A percentile compares a stretch with the other conserved stretches of the same genome.
Evolutionary conservation across 345 rosid species (phyloP).

Genomic region (Boechera stricta): DNA sequence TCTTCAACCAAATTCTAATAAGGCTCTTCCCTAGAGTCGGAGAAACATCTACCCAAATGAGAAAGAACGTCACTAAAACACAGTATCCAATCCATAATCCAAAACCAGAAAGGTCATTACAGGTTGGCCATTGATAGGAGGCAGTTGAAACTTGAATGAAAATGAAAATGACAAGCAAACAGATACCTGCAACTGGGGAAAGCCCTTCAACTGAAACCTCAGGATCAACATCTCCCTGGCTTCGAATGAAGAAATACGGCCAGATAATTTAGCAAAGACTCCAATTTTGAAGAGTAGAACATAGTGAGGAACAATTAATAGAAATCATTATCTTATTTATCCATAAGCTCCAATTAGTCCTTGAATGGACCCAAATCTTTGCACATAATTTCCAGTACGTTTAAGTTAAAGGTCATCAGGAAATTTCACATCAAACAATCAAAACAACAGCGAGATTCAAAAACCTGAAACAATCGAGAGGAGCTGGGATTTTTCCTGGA

Average conservation of each 20-base stretch:
- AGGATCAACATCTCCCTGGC: slow-evolving; percentile 60
- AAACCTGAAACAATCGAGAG: slow-evolving; percentile 59
- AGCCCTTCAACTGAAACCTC: slow-evolving; percentile 54
- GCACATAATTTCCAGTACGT: not conserved
- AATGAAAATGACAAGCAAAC: not conserved
- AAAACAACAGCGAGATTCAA: not conserved
- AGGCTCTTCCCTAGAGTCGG: too few relatives aligned
- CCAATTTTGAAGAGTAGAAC: slow-evolving; percentile 1
- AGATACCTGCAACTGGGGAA: slow-evolving; percentile 66
- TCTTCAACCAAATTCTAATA: not conserved
- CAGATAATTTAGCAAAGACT: slow-evolving; percentile 43
- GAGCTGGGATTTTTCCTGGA: slow-evolving; percentile 51
- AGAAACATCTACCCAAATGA: not conserved
- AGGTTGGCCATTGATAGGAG: not conserved
- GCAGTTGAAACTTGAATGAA: not conserved
- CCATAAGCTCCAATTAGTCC: not conserved
- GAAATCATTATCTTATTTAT: not conserved
- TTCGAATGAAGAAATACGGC: slow-evolving; percentile 43
- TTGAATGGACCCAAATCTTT: not conserved
- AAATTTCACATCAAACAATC: too few relatives aligned
- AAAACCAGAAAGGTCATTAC: not conserved
- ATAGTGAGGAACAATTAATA: slow-evolving; percentile 1
- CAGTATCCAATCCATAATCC: not conserved
- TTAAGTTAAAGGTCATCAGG: too few relatives aligned
- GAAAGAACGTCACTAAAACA: not conserved